Evolutionary conservation across 345 rosid species (phyloP), one percentile per base, ranked within the genome.

Genomic region (Bruguiera parviflora): DNA sequence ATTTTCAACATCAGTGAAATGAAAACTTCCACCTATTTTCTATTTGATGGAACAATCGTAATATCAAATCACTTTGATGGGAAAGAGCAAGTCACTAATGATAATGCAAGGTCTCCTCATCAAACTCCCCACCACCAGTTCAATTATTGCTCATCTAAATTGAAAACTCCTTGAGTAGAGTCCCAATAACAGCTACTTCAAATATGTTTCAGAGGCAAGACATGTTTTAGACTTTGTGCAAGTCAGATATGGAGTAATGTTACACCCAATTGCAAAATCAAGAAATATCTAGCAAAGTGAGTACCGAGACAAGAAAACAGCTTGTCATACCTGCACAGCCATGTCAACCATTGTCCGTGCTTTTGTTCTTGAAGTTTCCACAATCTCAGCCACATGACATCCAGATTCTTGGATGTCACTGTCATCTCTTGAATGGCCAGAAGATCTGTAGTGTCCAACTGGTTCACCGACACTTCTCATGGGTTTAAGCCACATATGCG

Each of bases 281-380:
- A 10, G 27, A 67, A 49, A 58, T 46, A 53, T 66, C 22, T 13
- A 27, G 43, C 47, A 52, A 32, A 58, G 33, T 9, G 18, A 43
- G 61, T 32, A 74, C 29, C 63, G 67, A 63, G 64, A 58, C 21
- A 65, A 20, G 37, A 35, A 53, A 27, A 46, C 4, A 62, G 66
- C 21, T 53, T 73, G 57, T 55, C 33, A 43, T 77, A 90, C 96
- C 93, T 82, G 87, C 71, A 86, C 64, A 35, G 93, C 91, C 60
- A 84, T 87, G 79, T 73, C 73, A 47, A 90, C 96, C 91, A 90
- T 84, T 66, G 77, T 82, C 81, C 75, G 81, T 58, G 96, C 96
- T 74, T 77, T 82, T 59, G 66, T 70, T 79, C 83, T 88, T 51
- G 96, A 90, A 71, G 80, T 77, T 78, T 84, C 93, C 43, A 90